Evolutionary conservation across 2,329 filamentous ascomycete genomes (phyloP).

Genomic region (Pyricularia sp.): DNA sequence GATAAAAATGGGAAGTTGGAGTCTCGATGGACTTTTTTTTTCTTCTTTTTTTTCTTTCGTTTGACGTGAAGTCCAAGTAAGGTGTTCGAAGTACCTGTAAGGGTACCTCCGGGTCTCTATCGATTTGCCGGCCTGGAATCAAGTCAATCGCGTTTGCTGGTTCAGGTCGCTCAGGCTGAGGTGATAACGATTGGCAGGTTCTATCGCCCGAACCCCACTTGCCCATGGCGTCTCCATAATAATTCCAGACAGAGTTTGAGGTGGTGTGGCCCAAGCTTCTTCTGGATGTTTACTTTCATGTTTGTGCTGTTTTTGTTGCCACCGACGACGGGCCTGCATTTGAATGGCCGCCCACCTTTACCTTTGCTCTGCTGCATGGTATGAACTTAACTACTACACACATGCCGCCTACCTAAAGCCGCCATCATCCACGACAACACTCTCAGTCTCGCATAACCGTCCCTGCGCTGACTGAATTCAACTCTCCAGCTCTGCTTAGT

Average conservation of each 20-base stretch:
- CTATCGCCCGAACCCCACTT: neutral
- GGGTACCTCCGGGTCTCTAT: neutral
- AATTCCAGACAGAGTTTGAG: neutral
- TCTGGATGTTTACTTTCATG: neutral
- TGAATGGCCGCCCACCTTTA: neutral
- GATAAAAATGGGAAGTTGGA: neutral
- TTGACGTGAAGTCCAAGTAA: neutral
- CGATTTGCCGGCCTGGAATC: too few relatives aligned
- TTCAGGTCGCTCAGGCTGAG: neutral
- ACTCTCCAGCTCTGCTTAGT: neutral
- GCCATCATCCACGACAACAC: neutral
- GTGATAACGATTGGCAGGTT: neutral
- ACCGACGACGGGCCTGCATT: conserved; percentile 3
- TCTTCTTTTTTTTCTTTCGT: too few relatives aligned
- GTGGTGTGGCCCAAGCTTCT: neutral
- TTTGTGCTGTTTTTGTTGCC: neutral
- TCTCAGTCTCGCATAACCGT: too few relatives aligned
- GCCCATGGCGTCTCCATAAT: neutral
- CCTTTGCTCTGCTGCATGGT: neutral
- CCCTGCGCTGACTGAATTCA: neutral
- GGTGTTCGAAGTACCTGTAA: neutral
- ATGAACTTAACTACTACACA: neutral
- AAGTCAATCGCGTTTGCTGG: too few relatives aligned
- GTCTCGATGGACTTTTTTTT: neutral
- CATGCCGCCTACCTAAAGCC: neutral